A percentile compares a stretch with the other conserved stretches of the same genome.
phyloP scores from a whole-genome alignment of 139 green algal species.

The Chlamydomonas sp. region DNA sequence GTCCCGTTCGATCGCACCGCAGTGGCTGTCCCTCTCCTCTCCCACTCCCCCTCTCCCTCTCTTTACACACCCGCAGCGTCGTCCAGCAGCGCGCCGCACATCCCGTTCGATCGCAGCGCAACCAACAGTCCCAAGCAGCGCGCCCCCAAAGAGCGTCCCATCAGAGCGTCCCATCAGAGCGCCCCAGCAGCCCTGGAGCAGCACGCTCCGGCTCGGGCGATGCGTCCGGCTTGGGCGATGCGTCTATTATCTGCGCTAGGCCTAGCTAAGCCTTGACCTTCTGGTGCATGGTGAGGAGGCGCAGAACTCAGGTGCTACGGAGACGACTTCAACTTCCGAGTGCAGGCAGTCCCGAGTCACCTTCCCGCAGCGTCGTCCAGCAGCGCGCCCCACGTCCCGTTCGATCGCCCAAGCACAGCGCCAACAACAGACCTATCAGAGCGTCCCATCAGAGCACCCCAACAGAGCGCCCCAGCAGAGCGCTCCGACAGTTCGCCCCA shows the following conservation, averaged over 20 bases:
- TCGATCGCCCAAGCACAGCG: background rate
- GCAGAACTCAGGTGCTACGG: no score
- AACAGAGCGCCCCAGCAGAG: background rate
- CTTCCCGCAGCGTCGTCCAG: background rate
- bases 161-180: background rate
- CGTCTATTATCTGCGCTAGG: no score
- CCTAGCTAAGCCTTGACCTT: background rate
- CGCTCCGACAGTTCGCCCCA: background rate
- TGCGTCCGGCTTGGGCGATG: background rate
- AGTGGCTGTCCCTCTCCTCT: no score
- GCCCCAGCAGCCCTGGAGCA: background rate
- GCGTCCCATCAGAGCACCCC: background rate
- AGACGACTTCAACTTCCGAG: no score
- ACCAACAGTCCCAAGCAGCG: background rate
- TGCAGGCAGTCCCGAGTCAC: background rate
- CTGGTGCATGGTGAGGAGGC: no score
- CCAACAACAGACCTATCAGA: background rate
- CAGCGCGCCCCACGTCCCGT: background rate
- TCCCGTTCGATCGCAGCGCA: background rate
- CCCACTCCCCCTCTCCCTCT: no score
- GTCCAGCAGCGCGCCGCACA: background rate
- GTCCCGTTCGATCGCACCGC: background rate
- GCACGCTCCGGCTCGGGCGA: background rate
- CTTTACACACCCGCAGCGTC: conserved; percentile 33
- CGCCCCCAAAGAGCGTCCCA: background rate